Evolutionary conservation across 108 stramenopile genomes (phyloP).

Genomic region (Stephanodiscus minutulus): DNA sequence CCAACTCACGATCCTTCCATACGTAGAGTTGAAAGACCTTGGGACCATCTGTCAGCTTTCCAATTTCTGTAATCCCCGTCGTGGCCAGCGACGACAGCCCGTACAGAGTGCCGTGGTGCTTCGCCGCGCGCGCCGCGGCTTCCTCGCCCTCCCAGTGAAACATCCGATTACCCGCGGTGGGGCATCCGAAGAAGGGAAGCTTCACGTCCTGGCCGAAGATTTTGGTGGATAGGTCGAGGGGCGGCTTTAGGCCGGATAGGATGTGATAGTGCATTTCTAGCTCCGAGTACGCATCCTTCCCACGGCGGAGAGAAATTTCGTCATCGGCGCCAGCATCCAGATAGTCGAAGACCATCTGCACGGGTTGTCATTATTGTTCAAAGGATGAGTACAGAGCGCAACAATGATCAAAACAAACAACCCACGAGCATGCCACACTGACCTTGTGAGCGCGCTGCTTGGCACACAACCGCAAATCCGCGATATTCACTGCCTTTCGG

Average conservation of each 20-base stretch:
- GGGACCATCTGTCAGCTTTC: slow-evolving; percentile 70
- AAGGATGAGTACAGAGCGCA: not conserved
- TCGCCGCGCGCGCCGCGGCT: slow-evolving; percentile 85
- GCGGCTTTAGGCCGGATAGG: slow-evolving; percentile 88
- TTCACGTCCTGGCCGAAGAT: slow-evolving; percentile 83
- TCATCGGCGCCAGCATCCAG: slow-evolving; percentile 92
- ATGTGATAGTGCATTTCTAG: slow-evolving; percentile 93
- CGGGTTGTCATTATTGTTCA: not conserved
- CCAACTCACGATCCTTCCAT: slow-evolving; percentile 95
- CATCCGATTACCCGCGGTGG: slow-evolving; percentile 93
- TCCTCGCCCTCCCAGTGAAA: slow-evolving; percentile 93
- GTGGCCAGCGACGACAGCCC: slow-evolving; percentile 88
- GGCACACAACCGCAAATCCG: slow-evolving; percentile 85
- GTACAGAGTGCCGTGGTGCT: slow-evolving; percentile 86
- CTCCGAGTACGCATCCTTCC: slow-evolving; percentile 89
- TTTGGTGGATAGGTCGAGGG: slow-evolving; percentile 83
- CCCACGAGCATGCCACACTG: slow-evolving; percentile 10
- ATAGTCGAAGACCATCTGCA: slow-evolving; percentile 92
- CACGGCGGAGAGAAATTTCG: slow-evolving; percentile 87
- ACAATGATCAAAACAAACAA: not conserved
- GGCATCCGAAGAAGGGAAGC: slow-evolving; percentile 90
- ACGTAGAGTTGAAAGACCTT: slow-evolving; percentile 98
- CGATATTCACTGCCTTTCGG: slow-evolving; percentile 88
- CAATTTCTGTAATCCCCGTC: slow-evolving; percentile 85
- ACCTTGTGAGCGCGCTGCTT: slow-evolving; percentile 91